Base-by-base conservation (phyloP, 2,329 filamentous ascomycete genomes). In the Fusarium virguliforme region DNA sequence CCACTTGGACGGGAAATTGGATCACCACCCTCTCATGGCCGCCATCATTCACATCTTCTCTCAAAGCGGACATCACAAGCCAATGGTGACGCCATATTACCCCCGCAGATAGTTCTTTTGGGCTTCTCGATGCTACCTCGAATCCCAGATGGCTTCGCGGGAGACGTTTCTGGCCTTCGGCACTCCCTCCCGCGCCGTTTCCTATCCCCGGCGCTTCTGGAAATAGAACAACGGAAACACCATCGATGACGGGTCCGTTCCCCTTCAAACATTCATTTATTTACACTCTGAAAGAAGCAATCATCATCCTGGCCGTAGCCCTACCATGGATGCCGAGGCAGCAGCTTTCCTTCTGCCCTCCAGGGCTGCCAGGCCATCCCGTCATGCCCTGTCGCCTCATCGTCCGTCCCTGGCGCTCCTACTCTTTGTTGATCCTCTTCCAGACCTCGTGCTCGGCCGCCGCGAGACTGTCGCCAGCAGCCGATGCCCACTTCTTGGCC, bases 361-460 rank as follows among this genome's bases (percentile, higher is more conserved):
- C 18, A 18, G 18, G 18, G 18, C 18, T 59, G 54, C 38, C 55
- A n/a, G 30, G 41, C 41, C 24, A 28, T 46, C 43, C 43, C 22
- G 41, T 24, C 22, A 37, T 48, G 30, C 38, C 43, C 43, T 30
- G 18, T 38, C 32, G 9, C 22, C 63, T 54, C 48, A 43, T 59
- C 35, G 38, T 53, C 62, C 35, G 35, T 50, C 62, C 50, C 60
- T 18, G 18, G 18, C 18, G 18, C 18, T 46, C 41, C 62, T 83
- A 86, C 53, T 86, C 82, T 80, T 88, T 89, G 79, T 89, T 90
- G 76, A 91, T 88, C 75, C 84, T 86, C 79, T 85, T 86, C 89
- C 89, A 91, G 26, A 91, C 85, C 78, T 90, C 88, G 56, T 81
- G 82, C 81, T 91, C 89, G 13, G 87, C 88, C 13, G 85, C 86